phyloP scores from a whole-genome alignment of 345 rosid species.

The Dimocarpus longan region DNA sequence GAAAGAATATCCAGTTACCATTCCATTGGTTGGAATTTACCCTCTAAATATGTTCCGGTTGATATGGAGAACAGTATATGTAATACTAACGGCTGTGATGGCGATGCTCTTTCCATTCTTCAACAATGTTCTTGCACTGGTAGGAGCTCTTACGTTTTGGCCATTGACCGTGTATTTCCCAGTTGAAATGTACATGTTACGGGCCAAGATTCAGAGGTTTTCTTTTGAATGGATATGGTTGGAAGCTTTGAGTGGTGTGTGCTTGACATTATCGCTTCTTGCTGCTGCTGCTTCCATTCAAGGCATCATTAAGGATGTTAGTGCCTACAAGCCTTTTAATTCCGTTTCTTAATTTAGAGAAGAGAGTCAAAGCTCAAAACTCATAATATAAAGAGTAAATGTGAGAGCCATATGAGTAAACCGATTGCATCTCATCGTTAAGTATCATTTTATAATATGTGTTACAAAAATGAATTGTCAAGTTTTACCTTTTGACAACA shows the following conservation, averaged over 20 bases:
- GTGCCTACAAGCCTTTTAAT: conserved; percentile 63
- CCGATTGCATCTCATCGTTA: no score
- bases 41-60: conserved; percentile 58
- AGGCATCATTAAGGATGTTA: conserved; percentile 56
- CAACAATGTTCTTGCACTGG: conserved; percentile 73
- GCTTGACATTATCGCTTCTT: conserved; percentile 55
- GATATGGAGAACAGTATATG: conserved; percentile 77
- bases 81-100: conserved; percentile 49
- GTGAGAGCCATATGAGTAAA: no score
- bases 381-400: no score
- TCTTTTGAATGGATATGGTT: conserved; percentile 68
- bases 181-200: conserved; percentile 70
- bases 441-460: no score
- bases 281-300: conserved; percentile 72
- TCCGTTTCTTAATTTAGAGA: conserved; percentile 5
- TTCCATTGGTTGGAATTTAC: conserved; percentile 49
- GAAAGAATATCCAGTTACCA: conserved; percentile 31
- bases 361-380: no score
- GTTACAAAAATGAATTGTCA: no score
- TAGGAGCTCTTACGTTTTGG: conserved; percentile 80
- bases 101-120: conserved; percentile 92
- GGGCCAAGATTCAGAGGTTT: conserved; percentile 46
- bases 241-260: conserved; percentile 49
- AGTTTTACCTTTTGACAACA: no score
- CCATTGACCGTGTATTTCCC: conserved; percentile 88